Evolutionary conservation across 805 yeast genomes (phyloP).

Genomic region (Saccharomycopsis sp.): DNA sequence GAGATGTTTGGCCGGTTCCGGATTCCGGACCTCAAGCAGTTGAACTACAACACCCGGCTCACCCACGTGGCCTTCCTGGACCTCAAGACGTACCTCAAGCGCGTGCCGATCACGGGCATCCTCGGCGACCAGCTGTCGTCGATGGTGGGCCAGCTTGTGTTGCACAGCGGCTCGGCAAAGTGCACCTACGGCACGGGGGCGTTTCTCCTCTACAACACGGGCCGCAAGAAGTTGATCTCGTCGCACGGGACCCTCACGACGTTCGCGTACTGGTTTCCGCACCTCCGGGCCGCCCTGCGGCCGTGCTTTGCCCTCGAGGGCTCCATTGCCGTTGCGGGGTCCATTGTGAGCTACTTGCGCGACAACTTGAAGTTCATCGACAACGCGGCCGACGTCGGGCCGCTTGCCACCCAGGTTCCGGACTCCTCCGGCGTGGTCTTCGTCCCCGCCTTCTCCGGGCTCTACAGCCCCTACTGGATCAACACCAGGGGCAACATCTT

Average conservation of each 20-base stretch:
- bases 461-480: slow-evolving; percentile 95
- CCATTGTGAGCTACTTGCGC: slow-evolving; percentile 88
- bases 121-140: slow-evolving; percentile 94
- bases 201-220: slow-evolving; percentile 83
- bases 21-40: slow-evolving; percentile 48
- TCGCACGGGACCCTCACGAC: slow-evolving; percentile 84
- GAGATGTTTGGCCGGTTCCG: slow-evolving; percentile 69
- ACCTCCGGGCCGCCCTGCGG: slow-evolving; percentile 38
- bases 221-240: slow-evolving; percentile 60
- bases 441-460: slow-evolving; percentile 91
- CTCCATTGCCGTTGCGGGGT: slow-evolving; percentile 93
- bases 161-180: slow-evolving; percentile 78
- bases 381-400: slow-evolving; percentile 82
- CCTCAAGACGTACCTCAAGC: slow-evolving; percentile 40
- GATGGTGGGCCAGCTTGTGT: slow-evolving; percentile 85
- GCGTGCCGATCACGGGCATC: slow-evolving; percentile 79
- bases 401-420: slow-evolving; percentile 74
- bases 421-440: slow-evolving; percentile 89
- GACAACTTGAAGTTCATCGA: slow-evolving; percentile 81
- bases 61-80: slow-evolving; percentile 47
- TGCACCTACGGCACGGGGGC: slow-evolving; percentile 98
- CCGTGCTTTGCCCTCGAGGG: slow-evolving; percentile 93
- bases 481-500: slow-evolving; percentile 88
- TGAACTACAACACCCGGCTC: slow-evolving; percentile 45
- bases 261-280: slow-evolving; percentile 84